Evolutionary conservation across 2,329 filamentous ascomycete species (phyloP).

Genomic region (Cladosporium sp.): DNA sequence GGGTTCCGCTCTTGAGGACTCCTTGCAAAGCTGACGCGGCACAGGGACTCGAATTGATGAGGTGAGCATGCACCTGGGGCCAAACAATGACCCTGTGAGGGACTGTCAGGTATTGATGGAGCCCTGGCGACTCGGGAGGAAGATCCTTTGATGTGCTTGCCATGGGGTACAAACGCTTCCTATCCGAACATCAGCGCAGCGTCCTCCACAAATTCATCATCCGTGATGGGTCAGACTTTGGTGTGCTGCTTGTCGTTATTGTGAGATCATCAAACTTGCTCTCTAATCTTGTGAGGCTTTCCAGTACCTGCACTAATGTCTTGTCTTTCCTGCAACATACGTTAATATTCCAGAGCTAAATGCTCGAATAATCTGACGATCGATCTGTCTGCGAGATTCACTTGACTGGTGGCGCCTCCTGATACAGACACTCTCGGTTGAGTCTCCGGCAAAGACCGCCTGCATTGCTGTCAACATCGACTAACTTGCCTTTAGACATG

Average conservation of each 20-base stretch:
- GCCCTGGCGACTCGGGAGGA: neutral
- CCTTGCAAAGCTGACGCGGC: slow-evolving; percentile 30
- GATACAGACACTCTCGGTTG: slow-evolving; percentile 56
- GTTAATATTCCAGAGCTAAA: neutral
- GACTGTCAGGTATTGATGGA: slow-evolving; percentile 32
- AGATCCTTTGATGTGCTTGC: neutral
- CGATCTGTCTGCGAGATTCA: slow-evolving; percentile 30
- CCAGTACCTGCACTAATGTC: slow-evolving; percentile 57
- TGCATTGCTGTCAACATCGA: slow-evolving; percentile 12
- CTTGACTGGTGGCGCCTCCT: slow-evolving; percentile 60
- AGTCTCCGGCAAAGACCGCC: slow-evolving; percentile 53
- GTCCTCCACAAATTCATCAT: too few relatives aligned
- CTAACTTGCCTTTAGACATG: neutral
- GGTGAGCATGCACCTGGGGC: slow-evolving; percentile 31
- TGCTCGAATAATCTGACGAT: neutral
- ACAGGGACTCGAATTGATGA: slow-evolving; percentile 30
- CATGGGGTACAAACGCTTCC: too few relatives aligned
- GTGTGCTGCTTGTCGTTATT: neutral
- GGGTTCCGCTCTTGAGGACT: slow-evolving; percentile 34
- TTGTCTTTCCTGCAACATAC: slow-evolving; percentile 53
- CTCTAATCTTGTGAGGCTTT: slow-evolving; percentile 52
- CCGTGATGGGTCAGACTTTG: neutral
- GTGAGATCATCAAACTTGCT: slow-evolving; percentile 48
- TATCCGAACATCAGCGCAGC: too few relatives aligned
- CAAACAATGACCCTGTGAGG: slow-evolving; percentile 52